Evolutionary conservation across 768 basidiomycete species (phyloP), one percentile per base, ranked within the genome.

Genomic region (Russula compacta): DNA sequence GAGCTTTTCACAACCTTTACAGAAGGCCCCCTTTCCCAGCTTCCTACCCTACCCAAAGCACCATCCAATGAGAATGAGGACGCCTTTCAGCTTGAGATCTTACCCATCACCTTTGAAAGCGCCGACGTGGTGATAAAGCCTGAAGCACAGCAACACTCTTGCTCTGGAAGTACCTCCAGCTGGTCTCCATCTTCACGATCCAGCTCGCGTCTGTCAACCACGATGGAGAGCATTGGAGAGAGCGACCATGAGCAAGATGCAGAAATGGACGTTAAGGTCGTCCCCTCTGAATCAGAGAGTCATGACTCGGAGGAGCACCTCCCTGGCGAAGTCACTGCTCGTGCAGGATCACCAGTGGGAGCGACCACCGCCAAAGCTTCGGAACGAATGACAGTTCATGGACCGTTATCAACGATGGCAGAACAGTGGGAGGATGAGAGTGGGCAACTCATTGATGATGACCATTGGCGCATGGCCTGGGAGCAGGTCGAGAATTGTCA

Each of bases 221-320:
- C 63, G 12, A 66, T 66, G 66, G 66, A 66, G 36, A 66, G 66
- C 50, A 66, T 66, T 14, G 64, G 50, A 32, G 66, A 66, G 53
- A 56, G 40, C 21, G 64, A 66, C 32, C 40, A 15, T 29, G 66
- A 66, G 33, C 53, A 35, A 36, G 53, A 61, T n/a, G 50, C 6
- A 17, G 60, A 55, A 19, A 53, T 39, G 19, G 29, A 14, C 33
- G 36, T 38, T 11, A 56, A 44, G 38, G 32, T 29, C 4, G 38
- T 24, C 29, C 40, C 42, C 14, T 43, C 36, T 43, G 49, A 56
- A 46, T 59, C 40, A 46, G 58, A 59, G 53, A 12, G 14, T 36
- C 39, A 35, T 32, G 21, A 46, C 44, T 6, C 33, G 29, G 50
- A 56, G 10, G 46, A 53, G 14, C 57, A 58, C n/a, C 49, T 49